Evolutionary conservation across 2,329 filamentous ascomycete species (phyloP).

Genomic region (Biscogniauxia marginata): DNA sequence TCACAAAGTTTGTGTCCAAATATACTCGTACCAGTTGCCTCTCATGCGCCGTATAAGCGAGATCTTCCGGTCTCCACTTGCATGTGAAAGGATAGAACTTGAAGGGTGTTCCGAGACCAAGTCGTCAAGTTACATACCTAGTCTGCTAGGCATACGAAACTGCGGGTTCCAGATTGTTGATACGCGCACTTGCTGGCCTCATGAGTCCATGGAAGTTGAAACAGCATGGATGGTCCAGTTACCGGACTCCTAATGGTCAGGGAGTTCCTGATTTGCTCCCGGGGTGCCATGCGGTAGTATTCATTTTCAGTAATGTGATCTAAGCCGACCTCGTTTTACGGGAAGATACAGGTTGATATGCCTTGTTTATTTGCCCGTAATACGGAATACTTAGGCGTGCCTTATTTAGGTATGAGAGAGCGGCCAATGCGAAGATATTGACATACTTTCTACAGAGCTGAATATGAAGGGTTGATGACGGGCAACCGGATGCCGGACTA

Average conservation of each 20-base stretch:
- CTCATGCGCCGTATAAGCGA: not conserved
- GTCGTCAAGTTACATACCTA: not conserved
- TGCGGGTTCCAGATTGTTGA: not conserved
- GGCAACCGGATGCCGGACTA: not conserved
- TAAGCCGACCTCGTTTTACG: not conserved
- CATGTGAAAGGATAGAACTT: no score
- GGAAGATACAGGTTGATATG: not conserved
- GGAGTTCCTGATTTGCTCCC: not conserved
- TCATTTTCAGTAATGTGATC: not conserved
- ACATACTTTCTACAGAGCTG: not conserved
- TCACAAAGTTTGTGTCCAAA: conserved; percentile 21
- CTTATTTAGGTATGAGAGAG: not conserved
- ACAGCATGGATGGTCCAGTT: not conserved
- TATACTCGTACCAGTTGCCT: conserved; percentile 1
- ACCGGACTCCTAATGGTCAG: not conserved
- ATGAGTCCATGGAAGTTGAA: not conserved
- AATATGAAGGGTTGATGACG: not conserved
- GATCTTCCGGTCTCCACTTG: no score
- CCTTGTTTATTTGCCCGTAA: not conserved
- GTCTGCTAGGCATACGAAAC: not conserved
- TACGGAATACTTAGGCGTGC: not conserved
- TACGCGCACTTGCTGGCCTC: not conserved
- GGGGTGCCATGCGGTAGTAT: not conserved
- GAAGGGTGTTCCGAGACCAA: no score
- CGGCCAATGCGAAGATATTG: not conserved